Evolutionary conservation across 2,329 filamentous ascomycete genomes (phyloP).

Genomic region (Aspergillus vadensis): DNA sequence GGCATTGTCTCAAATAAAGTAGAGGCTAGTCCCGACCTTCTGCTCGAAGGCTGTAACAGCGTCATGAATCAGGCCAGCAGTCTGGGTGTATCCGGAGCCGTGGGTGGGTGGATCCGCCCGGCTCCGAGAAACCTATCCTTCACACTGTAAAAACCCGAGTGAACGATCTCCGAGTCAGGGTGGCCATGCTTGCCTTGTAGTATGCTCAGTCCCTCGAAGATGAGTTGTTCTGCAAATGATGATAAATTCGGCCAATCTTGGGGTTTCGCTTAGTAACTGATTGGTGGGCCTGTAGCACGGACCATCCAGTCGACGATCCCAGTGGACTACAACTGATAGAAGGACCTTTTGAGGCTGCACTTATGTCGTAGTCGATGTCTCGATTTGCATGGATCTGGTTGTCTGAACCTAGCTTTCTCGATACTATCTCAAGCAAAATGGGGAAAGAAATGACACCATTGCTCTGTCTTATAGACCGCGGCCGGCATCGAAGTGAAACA

Average conservation of each 20-base stretch:
- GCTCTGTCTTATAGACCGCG: neutral
- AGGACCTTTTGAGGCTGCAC: too few relatives aligned
- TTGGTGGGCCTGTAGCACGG: too few relatives aligned
- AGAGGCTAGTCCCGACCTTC: neutral
- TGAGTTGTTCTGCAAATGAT: too few relatives aligned
- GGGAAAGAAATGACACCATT: slow-evolving; percentile 4
- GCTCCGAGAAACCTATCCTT: neutral
- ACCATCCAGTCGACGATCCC: too few relatives aligned
- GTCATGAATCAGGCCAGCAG: neutral
- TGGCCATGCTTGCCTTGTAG: neutral
- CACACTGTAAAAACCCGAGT: neutral
- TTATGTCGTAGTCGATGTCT: too few relatives aligned
- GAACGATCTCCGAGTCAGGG: neutral
- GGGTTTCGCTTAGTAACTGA: too few relatives aligned
- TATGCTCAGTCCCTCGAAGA: too few relatives aligned
- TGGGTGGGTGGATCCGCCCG: slow-evolving; percentile 1
- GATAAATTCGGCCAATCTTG: too few relatives aligned
- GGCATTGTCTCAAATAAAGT: slow-evolving; percentile 4
- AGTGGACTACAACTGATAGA: too few relatives aligned
- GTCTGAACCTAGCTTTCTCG: too few relatives aligned
- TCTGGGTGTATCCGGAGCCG: neutral
- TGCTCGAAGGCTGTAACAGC: neutral
- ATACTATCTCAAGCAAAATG: neutral
- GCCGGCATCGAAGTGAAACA: slow-evolving; percentile 9
- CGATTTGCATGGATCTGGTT: too few relatives aligned